Conservation (phyloP, 371 early-diverging fungal species). For the Mortierella sp. region DNA sequence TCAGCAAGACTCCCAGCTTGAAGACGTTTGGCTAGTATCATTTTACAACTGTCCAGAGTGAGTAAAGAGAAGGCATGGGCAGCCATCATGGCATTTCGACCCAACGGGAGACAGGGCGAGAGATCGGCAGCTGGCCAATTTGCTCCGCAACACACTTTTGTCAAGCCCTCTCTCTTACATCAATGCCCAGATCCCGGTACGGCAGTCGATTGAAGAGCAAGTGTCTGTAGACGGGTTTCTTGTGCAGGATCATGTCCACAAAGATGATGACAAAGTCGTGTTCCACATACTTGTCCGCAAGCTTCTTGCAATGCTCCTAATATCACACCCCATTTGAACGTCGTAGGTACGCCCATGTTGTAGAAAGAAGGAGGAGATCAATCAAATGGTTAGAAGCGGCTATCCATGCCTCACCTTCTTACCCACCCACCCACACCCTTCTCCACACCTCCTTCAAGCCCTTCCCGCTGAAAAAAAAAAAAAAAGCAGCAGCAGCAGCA, state of each 20-base stretch:
- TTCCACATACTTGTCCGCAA: slow-evolving; percentile 96
- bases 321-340: not conserved
- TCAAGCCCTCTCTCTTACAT: slow-evolving; percentile 51
- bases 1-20: slow-evolving; percentile 82
- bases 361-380: no score
- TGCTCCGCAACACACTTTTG: not conserved
- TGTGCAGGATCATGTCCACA: slow-evolving; percentile 94
- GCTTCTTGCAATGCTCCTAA: slow-evolving; percentile 79
- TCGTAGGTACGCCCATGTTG: no score
- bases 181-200: slow-evolving; percentile 63
- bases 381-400: no score
- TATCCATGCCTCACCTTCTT: no score
- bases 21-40: slow-evolving; percentile 69
- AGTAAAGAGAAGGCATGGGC: no score
- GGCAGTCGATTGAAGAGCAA: slow-evolving; percentile 82
- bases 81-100: no score
- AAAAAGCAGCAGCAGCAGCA: no score
- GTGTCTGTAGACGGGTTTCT: slow-evolving; percentile 93
- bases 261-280: slow-evolving; percentile 90
- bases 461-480: not conserved
- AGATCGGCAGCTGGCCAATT: not conserved
- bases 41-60: no score
- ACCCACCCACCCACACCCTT: no score
- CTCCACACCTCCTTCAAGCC: no score
- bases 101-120: no score